Evolutionary conservation across 176 grass and related monocot genomes (phyloP).

Genomic region (Miscanthus lutarioriparius): DNA sequence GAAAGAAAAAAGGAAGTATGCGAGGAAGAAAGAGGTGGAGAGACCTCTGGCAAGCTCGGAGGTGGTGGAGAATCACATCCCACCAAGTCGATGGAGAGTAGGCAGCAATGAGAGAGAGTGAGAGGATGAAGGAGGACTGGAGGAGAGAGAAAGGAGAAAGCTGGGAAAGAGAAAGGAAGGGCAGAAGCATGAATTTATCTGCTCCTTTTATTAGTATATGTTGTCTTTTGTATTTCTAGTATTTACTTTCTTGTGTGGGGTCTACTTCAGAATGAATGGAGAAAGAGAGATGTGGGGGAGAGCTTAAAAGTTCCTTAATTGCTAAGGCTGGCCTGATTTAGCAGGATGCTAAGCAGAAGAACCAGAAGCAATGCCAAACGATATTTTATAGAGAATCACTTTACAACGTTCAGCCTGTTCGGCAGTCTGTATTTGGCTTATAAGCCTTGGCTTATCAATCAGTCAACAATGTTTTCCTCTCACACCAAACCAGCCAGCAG

Average conservation of each 20-base stretch:
- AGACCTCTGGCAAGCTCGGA: slow-evolving; percentile 45
- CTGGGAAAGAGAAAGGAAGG: slow-evolving; percentile 52
- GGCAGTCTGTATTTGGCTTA: no score
- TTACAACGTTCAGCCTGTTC: no score
- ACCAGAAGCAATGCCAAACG: background rate
- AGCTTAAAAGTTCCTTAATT: background rate
- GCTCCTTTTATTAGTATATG: slow-evolving; percentile 61
- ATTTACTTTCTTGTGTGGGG: background rate
- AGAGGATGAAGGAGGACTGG: slow-evolving; percentile 17
- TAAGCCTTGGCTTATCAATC: no score
- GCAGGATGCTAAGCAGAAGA: background rate
- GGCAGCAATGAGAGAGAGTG: slow-evolving; percentile 37
- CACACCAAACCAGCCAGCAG: no score
- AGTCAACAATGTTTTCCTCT: no score
- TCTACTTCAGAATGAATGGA: background rate
- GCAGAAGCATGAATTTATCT: slow-evolving; percentile 66
- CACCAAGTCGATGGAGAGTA: slow-evolving; percentile 48
- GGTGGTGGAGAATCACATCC: slow-evolving; percentile 89
- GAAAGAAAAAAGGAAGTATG: slow-evolving; percentile 45
- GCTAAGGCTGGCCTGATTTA: background rate
- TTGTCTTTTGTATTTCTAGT: slow-evolving; percentile 41
- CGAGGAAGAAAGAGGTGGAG: slow-evolving; percentile 58
- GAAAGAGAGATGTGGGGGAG: background rate
- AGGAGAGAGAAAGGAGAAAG: slow-evolving; percentile 39
- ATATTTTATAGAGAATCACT: background rate